Evolutionary conservation across 2,329 filamentous ascomycete species (phyloP).

Genomic region (Claviceps cyperi): DNA sequence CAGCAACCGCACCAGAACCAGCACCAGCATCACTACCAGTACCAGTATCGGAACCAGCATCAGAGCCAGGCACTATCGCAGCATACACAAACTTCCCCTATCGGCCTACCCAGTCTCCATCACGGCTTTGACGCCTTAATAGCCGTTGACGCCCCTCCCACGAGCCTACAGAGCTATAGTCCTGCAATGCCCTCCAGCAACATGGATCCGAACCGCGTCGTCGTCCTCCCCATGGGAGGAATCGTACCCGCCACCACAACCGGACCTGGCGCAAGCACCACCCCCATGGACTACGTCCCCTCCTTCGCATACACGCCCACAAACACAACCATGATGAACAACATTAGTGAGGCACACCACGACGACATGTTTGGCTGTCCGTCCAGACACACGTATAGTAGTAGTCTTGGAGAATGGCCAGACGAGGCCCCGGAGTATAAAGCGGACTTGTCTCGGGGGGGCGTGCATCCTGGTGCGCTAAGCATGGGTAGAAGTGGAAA

Average conservation of each 20-base stretch:
- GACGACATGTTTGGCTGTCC: conserved; percentile 47
- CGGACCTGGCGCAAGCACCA: neutral
- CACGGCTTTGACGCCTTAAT: neutral
- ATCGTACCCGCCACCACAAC: neutral
- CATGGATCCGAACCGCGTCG: neutral
- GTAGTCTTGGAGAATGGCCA: conserved; percentile 30
- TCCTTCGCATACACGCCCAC: conserved; percentile 23
- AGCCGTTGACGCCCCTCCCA: neutral
- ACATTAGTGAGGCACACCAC: conserved; percentile 17
- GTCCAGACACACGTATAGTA: conserved; percentile 36
- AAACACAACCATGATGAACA: neutral
- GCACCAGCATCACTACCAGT: neutral
- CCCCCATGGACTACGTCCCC: conserved; percentile 8
- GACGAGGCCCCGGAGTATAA: conserved; percentile 19
- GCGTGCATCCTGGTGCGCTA: conserved; percentile 20
- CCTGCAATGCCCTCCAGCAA: conserved; percentile 1
- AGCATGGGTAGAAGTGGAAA: conserved; percentile 21
- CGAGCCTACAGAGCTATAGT: conserved; percentile 12
- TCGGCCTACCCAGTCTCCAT: neutral
- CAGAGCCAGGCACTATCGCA: conserved; percentile 9
- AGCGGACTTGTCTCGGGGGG: conserved; percentile 9
- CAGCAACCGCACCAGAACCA: neutral
- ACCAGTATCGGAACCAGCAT: neutral
- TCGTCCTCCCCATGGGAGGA: conserved; percentile 1
- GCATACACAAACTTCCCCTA: neutral